These are phyloP conservation scores for Cladophialophora carrionii DNA, from an alignment of 2,329 filamentous ascomycete species.

Conservation along the genomic window DNA sequence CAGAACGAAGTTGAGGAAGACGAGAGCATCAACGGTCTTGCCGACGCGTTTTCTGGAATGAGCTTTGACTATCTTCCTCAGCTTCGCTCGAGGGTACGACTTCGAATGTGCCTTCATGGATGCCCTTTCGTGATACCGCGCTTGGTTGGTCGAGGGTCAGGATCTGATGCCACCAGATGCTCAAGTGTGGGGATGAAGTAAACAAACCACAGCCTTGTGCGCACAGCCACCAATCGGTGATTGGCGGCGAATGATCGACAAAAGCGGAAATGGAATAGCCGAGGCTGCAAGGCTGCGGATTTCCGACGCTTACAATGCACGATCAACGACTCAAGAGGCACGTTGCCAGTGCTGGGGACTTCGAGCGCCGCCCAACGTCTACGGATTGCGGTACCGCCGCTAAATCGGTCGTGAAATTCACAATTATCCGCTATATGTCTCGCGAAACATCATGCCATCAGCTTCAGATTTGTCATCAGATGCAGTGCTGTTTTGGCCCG, in stretches of 20 bases:
- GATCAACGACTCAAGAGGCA: background rate
- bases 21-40: conserved; percentile 84
- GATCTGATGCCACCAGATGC: background rate
- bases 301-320: background rate
- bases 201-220: conserved; percentile 8
- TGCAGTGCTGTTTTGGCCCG: conserved; percentile 77
- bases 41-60: conserved; percentile 78
- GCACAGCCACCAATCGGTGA: background rate
- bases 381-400: background rate
- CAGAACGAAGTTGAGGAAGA: conserved; percentile 81
- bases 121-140: background rate
- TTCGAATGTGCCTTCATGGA: conserved; percentile 68
- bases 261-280: conserved; percentile 2
- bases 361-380: background rate
- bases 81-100: conserved; percentile 77
- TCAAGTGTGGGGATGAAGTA: background rate
- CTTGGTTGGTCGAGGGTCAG: background rate
- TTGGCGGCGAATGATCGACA: background rate
- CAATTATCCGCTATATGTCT: background rate
- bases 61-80: conserved; percentile 89
- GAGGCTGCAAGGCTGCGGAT: conserved; percentile 8
- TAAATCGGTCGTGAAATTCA: background rate
- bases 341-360: too few relatives aligned
- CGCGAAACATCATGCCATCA: conserved; percentile 23
- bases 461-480: conserved; percentile 50